Base-by-base conservation (phyloP, 805 yeast species). In the Saccharomycopsis synnaedendra region DNA sequence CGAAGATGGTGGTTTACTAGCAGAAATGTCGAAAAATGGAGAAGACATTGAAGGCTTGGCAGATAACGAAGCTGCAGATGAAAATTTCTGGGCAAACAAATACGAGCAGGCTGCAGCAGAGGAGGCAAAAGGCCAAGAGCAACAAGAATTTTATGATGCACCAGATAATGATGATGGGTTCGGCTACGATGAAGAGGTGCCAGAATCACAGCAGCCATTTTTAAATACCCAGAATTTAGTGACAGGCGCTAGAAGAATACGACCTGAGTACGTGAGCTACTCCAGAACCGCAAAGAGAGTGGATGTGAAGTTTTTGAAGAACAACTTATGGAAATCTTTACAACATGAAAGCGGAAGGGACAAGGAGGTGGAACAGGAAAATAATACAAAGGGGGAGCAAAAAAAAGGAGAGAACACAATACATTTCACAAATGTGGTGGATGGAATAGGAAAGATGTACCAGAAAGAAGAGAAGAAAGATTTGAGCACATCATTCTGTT, bases 401-500 rank as follows among this genome's bases (percentile, higher is more conserved):
- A 50, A 55, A 39, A 29, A 3, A 41, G 49, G 8, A 41, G 41
- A 43, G 6, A 32, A 57, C 35, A 52, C 52, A 6, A 44, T 63
- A 30, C 61, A 57, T 39, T 73, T 80, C 53, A 65, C 74, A 1
- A 68, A 67, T 7, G 66, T 82, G 35, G 75, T 80, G 4, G 62
- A 62, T 3, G 72, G 71, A 31, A 69, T 82, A 29, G 68, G 67
- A 19, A 62, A 64, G 5, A 67, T 69, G 59, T 87, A 88, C 59
- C 68, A 75, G 0, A 63, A 67, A 5, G 78, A 75, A 43, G 74
- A 78, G 42, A 66, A 70, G 55, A 72, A 71, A 44, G 95, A 87
- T 45, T 63, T 88, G 5, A 82, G 94, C 1, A 86, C 95, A 1
- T 82, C 94, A 63, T 84, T 84, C 61, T 84, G 85, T 58, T 87